Conservation (phyloP, 2,329 filamentous ascomycete species). For the Alternaria ethzedia region DNA sequence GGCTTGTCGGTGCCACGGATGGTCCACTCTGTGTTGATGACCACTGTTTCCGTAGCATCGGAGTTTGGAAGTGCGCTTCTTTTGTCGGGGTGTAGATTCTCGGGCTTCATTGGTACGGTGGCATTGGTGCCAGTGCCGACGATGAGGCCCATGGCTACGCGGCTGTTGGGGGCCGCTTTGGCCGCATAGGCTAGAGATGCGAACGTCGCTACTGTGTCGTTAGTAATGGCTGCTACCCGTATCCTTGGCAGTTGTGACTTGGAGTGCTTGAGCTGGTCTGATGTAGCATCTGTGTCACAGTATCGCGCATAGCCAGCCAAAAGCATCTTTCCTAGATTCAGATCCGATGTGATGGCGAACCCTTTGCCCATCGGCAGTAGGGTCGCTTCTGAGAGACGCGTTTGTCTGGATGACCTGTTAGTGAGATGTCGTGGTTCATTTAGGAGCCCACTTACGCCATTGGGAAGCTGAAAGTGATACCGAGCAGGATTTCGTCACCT, state of each 20-base stretch:
- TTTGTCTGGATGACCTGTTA: conserved; percentile 53
- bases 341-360: conserved; percentile 66
- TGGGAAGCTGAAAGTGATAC: conserved; percentile 74
- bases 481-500: conserved; percentile 62
- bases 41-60: conserved; percentile 64
- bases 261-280: conserved; percentile 13
- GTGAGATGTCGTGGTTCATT: background rate
- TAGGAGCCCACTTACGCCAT: conserved; percentile 55
- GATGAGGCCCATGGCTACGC: conserved; percentile 79
- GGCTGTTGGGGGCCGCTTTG: conserved; percentile 64
- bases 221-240: conserved; percentile 76
- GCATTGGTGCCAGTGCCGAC: conserved; percentile 84
- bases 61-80: conserved; percentile 47
- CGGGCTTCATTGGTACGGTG: conserved; percentile 73
- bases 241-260: conserved; percentile 61
- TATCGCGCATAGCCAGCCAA: conserved; percentile 65
- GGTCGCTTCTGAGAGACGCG: conserved; percentile 66
- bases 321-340: conserved; percentile 67
- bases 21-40: conserved; percentile 85
- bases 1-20: conserved; percentile 77
- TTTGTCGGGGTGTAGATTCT: conserved; percentile 69
- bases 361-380: conserved; percentile 75
- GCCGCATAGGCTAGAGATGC: conserved; percentile 78
- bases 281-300: conserved; percentile 49
- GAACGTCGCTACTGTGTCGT: conserved; percentile 80